Base-by-base conservation (phyloP, 1,284 basidiomycete genomes). In the Cryptococcus sp. region DNA sequence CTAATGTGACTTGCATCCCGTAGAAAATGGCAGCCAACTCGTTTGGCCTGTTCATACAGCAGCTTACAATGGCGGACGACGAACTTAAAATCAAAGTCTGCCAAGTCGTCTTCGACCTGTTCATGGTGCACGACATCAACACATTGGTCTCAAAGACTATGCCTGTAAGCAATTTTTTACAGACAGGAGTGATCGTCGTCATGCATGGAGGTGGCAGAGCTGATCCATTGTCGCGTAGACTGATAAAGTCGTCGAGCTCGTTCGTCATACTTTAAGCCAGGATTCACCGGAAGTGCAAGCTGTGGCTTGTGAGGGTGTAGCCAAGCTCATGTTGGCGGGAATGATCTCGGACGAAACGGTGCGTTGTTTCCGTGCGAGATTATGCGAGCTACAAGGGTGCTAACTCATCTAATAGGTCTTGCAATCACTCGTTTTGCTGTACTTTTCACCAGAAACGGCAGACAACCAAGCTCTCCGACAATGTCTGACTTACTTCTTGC, bases 401-500 rank as follows among this genome's bases (percentile, higher is more conserved):
- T 64, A 22, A 66, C 39, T 8, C 15, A 5, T 40, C 11, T 13
- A 37, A 20, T 46, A 93, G 90, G 85, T 95, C 1, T 79, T 98
- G 23, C 84, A 86, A 64, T 87, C 85, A 55, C 83, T 97, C 2
- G 84, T 93, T 1, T 78, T 93, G 29, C 83, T 88, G 22, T 99
- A 95, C 78, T 86, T 98, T 65, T 91, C 89, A 0, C 91, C 92
- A 1, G 87, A 91, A 58, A 96, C 93, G 0, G 82, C 81, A 15
- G 84, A 87, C 41, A 98, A 97, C 71, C 88, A 90, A 68, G 85
- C 92, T 61, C 80, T 98, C 29, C 83, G 93, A 54, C 95, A 98
- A 77, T 97, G 93, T 73, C 80, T 99, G 25, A 88, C 92, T 19
- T 98, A 98, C 79, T 98, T 98, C 82, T 88, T 99, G 79, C 93